These are phyloP conservation scores for Nemania abortiva DNA, from an alignment of 2,329 filamentous ascomycete species.

Conservation along the genomic window DNA sequence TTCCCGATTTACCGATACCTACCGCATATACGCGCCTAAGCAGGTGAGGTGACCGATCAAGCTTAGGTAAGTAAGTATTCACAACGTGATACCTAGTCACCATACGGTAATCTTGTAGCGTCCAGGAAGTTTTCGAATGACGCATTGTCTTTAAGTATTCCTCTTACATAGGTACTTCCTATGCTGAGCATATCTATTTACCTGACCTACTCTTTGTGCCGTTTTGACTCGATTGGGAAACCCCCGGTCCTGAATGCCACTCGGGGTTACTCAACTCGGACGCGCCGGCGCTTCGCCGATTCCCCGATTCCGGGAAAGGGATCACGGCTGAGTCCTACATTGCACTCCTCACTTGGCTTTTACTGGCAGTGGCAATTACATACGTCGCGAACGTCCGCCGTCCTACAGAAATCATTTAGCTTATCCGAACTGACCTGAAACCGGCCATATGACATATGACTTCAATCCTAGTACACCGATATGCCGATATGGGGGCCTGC, in stretches of 20 bases:
- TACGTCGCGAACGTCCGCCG: constrained; percentile 6
- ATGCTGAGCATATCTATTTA: constrained; percentile 26
- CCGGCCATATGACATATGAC: neutral
- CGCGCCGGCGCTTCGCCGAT: constrained; percentile 33
- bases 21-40: too few species aligned
- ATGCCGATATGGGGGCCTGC: neutral
- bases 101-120: neutral
- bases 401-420: neutral
- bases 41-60: neutral
- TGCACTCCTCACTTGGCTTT: constrained; percentile 20
- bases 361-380: neutral
- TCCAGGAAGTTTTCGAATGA: neutral
- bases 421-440: constrained; percentile 8
- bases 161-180: constrained; percentile 6
- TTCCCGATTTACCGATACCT: too few species aligned
- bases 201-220: neutral
- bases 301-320: constrained; percentile 23
- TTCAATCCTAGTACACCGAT: neutral
- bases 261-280: constrained; percentile 42
- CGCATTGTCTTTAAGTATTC: neutral
- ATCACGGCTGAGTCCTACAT: constrained; percentile 22
- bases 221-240: constrained; percentile 33
- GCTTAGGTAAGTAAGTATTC: neutral
- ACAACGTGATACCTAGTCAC: neutral
- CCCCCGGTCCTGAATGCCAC: constrained; percentile 14